These are phyloP conservation scores for Candida labiduridarum DNA, from an alignment of 1,139 yeast genomes.

Conservation along the genomic window DNA sequence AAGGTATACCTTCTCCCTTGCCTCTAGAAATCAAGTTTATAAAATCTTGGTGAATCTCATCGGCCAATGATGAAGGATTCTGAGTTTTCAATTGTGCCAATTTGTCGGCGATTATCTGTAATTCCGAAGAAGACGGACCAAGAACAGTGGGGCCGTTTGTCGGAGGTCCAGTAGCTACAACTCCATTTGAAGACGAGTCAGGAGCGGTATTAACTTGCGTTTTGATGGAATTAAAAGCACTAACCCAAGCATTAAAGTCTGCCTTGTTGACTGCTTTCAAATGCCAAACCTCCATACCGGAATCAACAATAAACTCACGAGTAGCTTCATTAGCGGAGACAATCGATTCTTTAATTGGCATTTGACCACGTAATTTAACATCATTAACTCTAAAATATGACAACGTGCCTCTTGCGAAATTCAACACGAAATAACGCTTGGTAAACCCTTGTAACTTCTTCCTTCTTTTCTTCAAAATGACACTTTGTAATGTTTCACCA, in stretches of 20 bases:
- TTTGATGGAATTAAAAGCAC: slow-evolving; percentile 64
- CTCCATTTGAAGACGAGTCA: slow-evolving; percentile 5
- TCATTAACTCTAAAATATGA: slow-evolving; percentile 76
- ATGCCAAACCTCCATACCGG: slow-evolving; percentile 96
- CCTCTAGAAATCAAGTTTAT: slow-evolving; percentile 10
- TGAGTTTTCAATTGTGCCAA: slow-evolving; percentile 23
- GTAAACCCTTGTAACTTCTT: slow-evolving; percentile 82
- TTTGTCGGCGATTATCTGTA: slow-evolving; percentile 24
- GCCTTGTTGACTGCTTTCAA: slow-evolving; percentile 65
- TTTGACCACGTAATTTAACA: slow-evolving; percentile 82
- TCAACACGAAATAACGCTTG: slow-evolving; percentile 80
- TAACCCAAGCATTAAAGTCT: slow-evolving; percentile 82
- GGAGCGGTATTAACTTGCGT: slow-evolving; percentile 12
- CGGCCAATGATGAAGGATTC: slow-evolving; percentile 15
- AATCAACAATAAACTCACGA: slow-evolving; percentile 77
- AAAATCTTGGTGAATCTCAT: slow-evolving; percentile 17
- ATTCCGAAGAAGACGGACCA: slow-evolving; percentile 10
- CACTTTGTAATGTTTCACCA: slow-evolving; percentile 73
- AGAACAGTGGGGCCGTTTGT: slow-evolving; percentile 6
- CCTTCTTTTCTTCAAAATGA: slow-evolving; percentile 72
- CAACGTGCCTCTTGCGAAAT: slow-evolving; percentile 78
- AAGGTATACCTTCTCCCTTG: slow-evolving; percentile 7
- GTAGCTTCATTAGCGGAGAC: slow-evolving; percentile 75
- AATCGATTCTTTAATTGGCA: slow-evolving; percentile 81
- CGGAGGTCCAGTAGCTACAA: not conserved